Percentiles rank a stretch among this genome's conserved stretches.
phyloP scores from a whole-genome alignment of 2,329 filamentous ascomycete species.

The Trichoderma koningiopsis region DNA sequence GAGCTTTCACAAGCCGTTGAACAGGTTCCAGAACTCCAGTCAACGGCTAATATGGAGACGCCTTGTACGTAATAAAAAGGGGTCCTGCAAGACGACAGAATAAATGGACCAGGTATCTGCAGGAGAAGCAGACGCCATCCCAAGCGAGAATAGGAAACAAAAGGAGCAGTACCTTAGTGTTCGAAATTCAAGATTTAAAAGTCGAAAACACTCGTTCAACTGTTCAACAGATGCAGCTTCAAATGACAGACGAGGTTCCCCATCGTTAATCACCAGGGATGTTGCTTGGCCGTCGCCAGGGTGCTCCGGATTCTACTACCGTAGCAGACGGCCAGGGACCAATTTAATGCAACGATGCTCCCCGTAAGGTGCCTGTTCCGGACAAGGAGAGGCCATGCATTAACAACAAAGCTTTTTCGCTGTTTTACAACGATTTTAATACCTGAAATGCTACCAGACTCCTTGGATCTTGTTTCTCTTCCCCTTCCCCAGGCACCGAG shows the following conservation, averaged over 20 bases:
- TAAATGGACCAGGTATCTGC: not conserved
- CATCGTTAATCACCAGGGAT: not conserved
- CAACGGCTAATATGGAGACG: not conserved
- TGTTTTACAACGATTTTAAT: not conserved
- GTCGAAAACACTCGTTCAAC: not conserved
- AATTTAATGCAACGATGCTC: not conserved
- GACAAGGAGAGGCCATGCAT: not conserved
- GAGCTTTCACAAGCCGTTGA: not conserved
- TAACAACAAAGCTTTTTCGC: not conserved
- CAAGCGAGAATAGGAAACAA: not conserved
- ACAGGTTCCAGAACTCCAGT: not conserved
- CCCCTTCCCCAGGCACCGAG: not conserved
- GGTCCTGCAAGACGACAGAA: not conserved
- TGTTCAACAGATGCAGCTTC: not conserved
- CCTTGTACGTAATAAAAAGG: constrained; percentile 13
- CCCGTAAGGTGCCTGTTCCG: not conserved
- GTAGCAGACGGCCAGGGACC: not conserved
- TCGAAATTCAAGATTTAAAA: not conserved
- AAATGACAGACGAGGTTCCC: constrained; percentile 1
- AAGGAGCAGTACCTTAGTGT: not conserved
- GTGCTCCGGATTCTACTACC: not conserved
- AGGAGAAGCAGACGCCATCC: not conserved
- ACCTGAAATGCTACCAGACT: not conserved
- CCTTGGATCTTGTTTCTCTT: not conserved
- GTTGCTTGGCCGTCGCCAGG: not conserved